Conservation (phyloP, 345 rosid species). For the Eucalyptus erythrocorys region DNA sequence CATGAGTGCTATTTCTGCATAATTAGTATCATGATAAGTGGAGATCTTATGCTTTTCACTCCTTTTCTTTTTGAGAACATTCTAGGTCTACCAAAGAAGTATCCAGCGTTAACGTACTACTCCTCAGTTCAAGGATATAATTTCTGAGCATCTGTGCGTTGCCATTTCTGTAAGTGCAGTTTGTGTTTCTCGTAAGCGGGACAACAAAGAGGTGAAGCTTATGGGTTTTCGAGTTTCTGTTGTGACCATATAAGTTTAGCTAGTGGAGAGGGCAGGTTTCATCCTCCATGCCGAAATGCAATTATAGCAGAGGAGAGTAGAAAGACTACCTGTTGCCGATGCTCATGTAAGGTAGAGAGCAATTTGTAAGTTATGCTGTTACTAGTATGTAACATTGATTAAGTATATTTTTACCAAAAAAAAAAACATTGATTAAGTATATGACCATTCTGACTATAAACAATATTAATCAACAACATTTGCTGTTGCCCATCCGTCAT, state of each 20-base stretch:
- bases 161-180: not conserved
- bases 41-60: not conserved
- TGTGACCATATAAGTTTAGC: not conserved
- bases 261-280: not conserved
- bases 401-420: no score
- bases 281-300: not conserved
- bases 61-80: not conserved
- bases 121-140: not conserved
- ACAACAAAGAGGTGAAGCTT: not conserved
- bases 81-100: not conserved
- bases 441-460: not conserved
- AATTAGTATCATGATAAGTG: not conserved
- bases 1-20: not conserved
- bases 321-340: not conserved
- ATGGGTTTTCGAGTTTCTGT: not conserved
- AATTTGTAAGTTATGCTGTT: not conserved
- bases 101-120: not conserved
- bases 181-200: not conserved
- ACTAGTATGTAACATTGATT: not conserved
- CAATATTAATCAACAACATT: not conserved
- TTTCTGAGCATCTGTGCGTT: not conserved
- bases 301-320: not conserved
- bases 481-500: not conserved
- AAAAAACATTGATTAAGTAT: not conserved
- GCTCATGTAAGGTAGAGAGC: not conserved